Conservation (phyloP, 78 protist genomes). For the Emiliania huxleyi region DNA sequence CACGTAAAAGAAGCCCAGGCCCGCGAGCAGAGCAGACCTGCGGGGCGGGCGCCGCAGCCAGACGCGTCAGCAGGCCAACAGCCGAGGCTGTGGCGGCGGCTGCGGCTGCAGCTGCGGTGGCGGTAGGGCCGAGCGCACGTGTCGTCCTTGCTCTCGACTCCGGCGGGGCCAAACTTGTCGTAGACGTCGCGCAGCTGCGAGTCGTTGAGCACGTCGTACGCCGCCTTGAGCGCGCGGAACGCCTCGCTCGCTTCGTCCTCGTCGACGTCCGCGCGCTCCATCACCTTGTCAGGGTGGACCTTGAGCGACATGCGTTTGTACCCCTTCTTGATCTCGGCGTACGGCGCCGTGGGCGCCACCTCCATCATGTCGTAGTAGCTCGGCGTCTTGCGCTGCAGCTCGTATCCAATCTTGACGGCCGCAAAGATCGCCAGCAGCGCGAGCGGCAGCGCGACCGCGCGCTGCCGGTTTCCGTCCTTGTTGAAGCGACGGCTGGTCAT, state of each 20-base stretch:
- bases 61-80: too few relatives aligned
- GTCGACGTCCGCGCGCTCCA: background rate
- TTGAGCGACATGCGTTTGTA: background rate
- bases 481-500: background rate
- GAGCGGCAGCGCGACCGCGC: background rate
- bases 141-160: background rate
- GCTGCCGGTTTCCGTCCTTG: background rate
- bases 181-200: background rate
- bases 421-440: background rate
- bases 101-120: too few relatives aligned
- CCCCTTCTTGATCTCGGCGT: background rate
- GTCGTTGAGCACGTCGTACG: background rate
- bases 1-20: conserved; percentile 12
- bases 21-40: background rate
- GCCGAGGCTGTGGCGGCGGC: too few relatives aligned
- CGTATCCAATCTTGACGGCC: background rate
- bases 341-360: background rate
- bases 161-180: background rate
- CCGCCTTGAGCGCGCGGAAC: background rate
- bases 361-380: background rate
- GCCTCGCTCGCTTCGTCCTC: background rate
- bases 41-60: too few relatives aligned
- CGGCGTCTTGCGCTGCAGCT: background rate
- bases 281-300: conserved; percentile 5
- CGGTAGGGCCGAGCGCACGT: too few relatives aligned